Evolutionary conservation across 1,284 basidiomycete genomes (phyloP), one percentile per base, ranked within the genome.

Genomic region (Gomphus bonarii): DNA sequence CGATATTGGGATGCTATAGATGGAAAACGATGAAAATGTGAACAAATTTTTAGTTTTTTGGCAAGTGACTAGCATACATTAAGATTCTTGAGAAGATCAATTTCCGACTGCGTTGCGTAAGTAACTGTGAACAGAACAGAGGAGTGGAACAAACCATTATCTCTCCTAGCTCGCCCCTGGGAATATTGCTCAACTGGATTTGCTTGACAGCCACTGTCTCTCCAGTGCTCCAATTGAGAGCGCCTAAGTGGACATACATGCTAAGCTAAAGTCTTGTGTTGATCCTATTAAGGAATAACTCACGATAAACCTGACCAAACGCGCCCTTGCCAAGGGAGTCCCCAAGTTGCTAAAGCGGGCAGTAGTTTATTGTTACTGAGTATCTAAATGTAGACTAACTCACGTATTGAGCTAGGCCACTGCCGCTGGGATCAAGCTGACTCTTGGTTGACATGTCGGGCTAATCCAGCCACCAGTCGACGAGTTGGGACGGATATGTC

Each of bases 131-230:
- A 16, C 14, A 8, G 22, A 54, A 46, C 16, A n/a, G 16, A 18
- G 10, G 4, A 43, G 43, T 30, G 55, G 46, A 40, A 74, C 82
- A 64, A 65, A 91, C 92, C 95, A 98, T 98, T 67, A 99, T 97
- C 71, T 98, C 94, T 20, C 90, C 88, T 53, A 98, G 80, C 68
- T 97, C 91, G 50, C 85, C 82, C 68, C 91, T 90, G 1, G 95
- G 91, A 59, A 99, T 95, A 69, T 93, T 93, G 68, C 84, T 86
- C 60, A 99, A 75, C 65, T 92, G 87, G 66, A 95, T 95, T 70
- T 91, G 93, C 79, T 95, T 98, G 67, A 95, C 88, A 7, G 93
- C 93, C 35, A 97, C 93, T 1, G 93, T 95, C 74, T 97, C 94
- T 50, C 95, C 95, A 25, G 92, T 97, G 38, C 88, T 88, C 85